Base-by-base conservation (phyloP, 2,329 filamentous ascomycete genomes). In the Byssothecium circinans region DNA sequence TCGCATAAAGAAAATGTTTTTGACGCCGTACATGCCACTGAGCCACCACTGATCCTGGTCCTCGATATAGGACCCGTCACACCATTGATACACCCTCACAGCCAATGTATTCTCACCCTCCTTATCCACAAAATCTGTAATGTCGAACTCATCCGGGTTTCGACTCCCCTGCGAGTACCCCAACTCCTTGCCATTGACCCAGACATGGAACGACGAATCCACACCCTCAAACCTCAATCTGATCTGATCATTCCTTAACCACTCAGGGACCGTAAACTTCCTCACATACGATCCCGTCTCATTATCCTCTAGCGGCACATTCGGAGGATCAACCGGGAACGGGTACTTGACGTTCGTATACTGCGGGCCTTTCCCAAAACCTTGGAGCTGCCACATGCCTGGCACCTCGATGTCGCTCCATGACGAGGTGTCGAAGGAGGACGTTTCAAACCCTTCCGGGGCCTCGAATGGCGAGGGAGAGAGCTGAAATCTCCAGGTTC, bases 31-130 rank as follows among this genome's bases (percentile, higher is more conserved):
- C 70, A 64, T 70, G 75, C 78, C 80, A 18, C 80, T 83, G 4
- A 86, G 68, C 80, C 83, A 84, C 84, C 84, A 87, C 60, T 86
- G 83, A 62, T 87, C 83, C 57, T 78, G 83, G 45, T 87, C 84
- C 63, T 88, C 85, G 27, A 88, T 84, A 56, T 88, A 88, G 0
- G 81, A 81, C 1, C 82, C 85, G 54, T 87, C 84, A 27, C 78
- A 87, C 75, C 81, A 87, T 60, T 88, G 84, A 53, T 88, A 88
- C 0, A 88, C 86, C n/a, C 79, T 75, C 1, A 88, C 82, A 8
- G 79, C 75, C 1, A 89, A 61, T 1, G 72, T 74, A 52, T 88
- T 89, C 37, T 75, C 69, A 2, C 58, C 72, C 4, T 68, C 67
- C 6, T 64, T 61, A 17, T 71, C 64, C 1, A 88, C 70, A 25